Evolutionary conservation across 768 basidiomycete species (phyloP), one percentile per base, ranked within the genome.

Genomic region (Phylloporus arenicola): DNA sequence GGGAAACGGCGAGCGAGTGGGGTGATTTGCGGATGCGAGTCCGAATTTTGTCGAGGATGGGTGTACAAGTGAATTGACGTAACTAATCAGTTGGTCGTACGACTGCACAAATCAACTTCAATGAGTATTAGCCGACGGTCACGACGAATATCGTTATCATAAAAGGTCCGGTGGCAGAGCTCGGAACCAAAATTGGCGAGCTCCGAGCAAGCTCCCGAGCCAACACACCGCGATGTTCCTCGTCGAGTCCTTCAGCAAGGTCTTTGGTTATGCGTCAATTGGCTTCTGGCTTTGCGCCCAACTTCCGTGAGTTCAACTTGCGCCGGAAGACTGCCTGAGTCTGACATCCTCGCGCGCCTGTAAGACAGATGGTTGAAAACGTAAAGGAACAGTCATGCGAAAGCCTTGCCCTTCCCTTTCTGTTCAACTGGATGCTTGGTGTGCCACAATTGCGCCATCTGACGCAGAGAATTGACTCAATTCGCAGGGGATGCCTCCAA

Each of bases 401-500:
- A 59, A 87, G 94, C 27, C 82, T 99, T 44, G 88, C 96, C 1
- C 73, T 97, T 16, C 92, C 94, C 0, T 99, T 99, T 68, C 77
- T 99, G 47, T 76, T 83, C 54, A 96, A 90, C 59, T 99, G 96
- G 96, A 72, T 93, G 51, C 75, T 90, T 20, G 93, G 92, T 92
- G 61, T 60, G 79, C 69, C 34, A 20, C 43, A n/a, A 22, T 52
- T 50, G 51, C 44, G 43, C 52, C 48, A 56, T 27, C 22, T 25
- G 27, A 48, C 50, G 37, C 40, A 19, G 22, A 53, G 13, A 19
- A 19, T 20, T 64, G 50, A 56, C 43, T 20, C 27, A 41, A 22
- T 16, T 59, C 24, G 24, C 64, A 88, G 95, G 95, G 43, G 96
- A 99, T 70, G 72, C 88, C 20, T 92, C 93, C 17, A 98, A 98